phyloP scores from a whole-genome alignment of 495 filamentous ascomycete species.

The Zalerion maritima region DNA sequence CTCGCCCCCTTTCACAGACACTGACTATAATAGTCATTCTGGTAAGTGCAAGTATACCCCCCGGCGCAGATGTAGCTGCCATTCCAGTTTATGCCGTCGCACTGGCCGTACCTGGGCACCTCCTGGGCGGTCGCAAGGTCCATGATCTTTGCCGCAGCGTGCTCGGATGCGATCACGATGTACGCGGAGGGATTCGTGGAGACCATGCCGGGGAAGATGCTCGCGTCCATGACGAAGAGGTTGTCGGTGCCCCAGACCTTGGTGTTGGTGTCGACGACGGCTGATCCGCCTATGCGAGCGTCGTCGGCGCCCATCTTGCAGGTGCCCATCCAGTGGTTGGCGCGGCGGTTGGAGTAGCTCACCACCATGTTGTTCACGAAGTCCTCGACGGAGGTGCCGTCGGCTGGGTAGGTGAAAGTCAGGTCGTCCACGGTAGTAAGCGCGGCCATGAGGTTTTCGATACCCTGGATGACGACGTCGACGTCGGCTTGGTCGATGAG shows the following conservation, averaged over 20 bases:
- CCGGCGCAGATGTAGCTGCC: slow-evolving; percentile 22
- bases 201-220: slow-evolving; percentile 39
- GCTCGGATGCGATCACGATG: slow-evolving; percentile 39
- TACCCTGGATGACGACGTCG: slow-evolving; percentile 32
- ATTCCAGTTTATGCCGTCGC: slow-evolving; percentile 25
- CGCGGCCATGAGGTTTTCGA: slow-evolving; percentile 44
- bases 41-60: slow-evolving; percentile 20
- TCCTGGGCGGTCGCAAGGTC: slow-evolving; percentile 13
- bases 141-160: slow-evolving; percentile 33
- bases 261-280: slow-evolving; percentile 49
- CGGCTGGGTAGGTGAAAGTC: slow-evolving; percentile 35
- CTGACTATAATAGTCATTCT: slow-evolving; percentile 23
- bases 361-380: slow-evolving; percentile 38
- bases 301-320: slow-evolving; percentile 46
- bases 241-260: slow-evolving; percentile 53
- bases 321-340: slow-evolving; percentile 59
- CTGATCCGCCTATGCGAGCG: slow-evolving; percentile 36
- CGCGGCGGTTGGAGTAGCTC: slow-evolving; percentile 39
- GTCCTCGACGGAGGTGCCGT: slow-evolving; percentile 33
- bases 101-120: slow-evolving; percentile 21
- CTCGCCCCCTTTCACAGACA: too few species aligned
- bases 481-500: slow-evolving; percentile 38
- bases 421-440: slow-evolving; percentile 38
- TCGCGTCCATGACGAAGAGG: slow-evolving; percentile 40
- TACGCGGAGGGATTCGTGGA: slow-evolving; percentile 38